Evolutionary conservation across 345 rosid genomes (phyloP).

Genomic region (Balakata baccata): DNA sequence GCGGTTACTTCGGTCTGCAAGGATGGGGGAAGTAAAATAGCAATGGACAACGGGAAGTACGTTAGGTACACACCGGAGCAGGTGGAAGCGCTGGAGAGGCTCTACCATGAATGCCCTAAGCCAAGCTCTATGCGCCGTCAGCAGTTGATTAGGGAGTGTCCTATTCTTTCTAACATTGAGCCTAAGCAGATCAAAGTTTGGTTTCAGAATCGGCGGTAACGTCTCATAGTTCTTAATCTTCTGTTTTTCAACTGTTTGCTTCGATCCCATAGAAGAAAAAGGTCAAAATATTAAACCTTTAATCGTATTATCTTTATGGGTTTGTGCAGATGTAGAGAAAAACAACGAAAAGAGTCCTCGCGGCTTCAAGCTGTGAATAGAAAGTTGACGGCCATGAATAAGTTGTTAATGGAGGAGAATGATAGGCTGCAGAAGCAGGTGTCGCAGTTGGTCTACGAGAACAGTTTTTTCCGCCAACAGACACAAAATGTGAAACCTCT

Average conservation of each 20-base stretch:
- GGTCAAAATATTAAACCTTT: background rate
- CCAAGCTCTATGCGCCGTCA: slow-evolving; percentile 98
- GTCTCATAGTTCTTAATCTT: background rate
- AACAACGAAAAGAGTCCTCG: slow-evolving; percentile 96
- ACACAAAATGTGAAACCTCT: slow-evolving; percentile 59
- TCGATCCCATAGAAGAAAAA: background rate
- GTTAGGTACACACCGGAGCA: slow-evolving; percentile 99
- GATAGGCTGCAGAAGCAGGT: slow-evolving; percentile 99
- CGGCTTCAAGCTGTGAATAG: slow-evolving; percentile 97
- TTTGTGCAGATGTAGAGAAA: slow-evolving; percentile 80
- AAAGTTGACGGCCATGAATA: slow-evolving; percentile 94
- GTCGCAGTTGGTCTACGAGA: slow-evolving; percentile 91
- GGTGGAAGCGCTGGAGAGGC: slow-evolving; percentile 99
- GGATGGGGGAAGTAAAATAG: slow-evolving; percentile 45
- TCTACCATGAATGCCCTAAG: slow-evolving; percentile 97
- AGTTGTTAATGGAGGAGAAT: slow-evolving; percentile 97
- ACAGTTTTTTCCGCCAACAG: slow-evolving; percentile 94
- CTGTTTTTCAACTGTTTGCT: background rate
- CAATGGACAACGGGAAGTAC: slow-evolving; percentile 92
- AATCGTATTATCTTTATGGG: background rate
- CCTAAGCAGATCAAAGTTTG: slow-evolving; percentile 99
- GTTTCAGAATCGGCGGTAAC: slow-evolving; percentile 97
- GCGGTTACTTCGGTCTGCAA: slow-evolving; percentile 65
- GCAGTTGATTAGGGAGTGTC: slow-evolving; percentile 96
- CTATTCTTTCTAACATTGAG: slow-evolving; percentile 96